Base-by-base conservation (phyloP, 192 early-diverging fungal species). In the Coemansia sp. region DNA sequence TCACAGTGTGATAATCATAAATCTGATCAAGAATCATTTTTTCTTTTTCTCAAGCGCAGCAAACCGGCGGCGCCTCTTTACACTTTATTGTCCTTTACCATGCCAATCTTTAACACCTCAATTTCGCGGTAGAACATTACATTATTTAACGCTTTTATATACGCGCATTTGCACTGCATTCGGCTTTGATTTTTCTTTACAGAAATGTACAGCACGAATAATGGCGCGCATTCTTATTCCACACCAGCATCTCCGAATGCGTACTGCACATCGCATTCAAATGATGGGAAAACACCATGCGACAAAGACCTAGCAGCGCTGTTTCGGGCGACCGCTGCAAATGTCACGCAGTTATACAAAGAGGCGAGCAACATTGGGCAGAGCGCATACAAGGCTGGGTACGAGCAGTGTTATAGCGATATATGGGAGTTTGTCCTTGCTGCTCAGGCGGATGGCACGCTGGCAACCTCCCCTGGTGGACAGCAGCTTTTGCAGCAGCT, bases 311-410 rank as follows among this genome's bases (percentile, higher is more conserved):
- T 80, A 19, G 72, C 72, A 4, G 47, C 77, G 27, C 55, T 80
- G 59, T 80, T 80, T 32, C 64, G 77, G 48, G 68, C 77, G 21
- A 71, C 77, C 1, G 77, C 77, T 9, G 77, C 77, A 24, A 80
- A 80, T 61, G 77, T 80, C 21, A 80, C 77, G 29, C 77, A 80
- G 65, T 62, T 80, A 0, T 80, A 75, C 69, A 74, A 71, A 38
- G 72, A 75, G 24, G 77, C 77, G 6, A 80, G 78, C 60, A 69
- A 62, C 43, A 75, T 75, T 63, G 72, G 78, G 0, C 66, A 69
- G 38, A 68, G 56, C 23, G 78, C 78, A 29, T 75, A 69, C 66
- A 80, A 72, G 49, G 53, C 68, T 8, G 78, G 78, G 4, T 80
- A 80, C 56, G 78, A 80, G 59, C 72, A 80, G 63, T 80, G 78